Base-by-base conservation (phyloP, 2,329 filamentous ascomycete species). In the Drechslera avenae region DNA sequence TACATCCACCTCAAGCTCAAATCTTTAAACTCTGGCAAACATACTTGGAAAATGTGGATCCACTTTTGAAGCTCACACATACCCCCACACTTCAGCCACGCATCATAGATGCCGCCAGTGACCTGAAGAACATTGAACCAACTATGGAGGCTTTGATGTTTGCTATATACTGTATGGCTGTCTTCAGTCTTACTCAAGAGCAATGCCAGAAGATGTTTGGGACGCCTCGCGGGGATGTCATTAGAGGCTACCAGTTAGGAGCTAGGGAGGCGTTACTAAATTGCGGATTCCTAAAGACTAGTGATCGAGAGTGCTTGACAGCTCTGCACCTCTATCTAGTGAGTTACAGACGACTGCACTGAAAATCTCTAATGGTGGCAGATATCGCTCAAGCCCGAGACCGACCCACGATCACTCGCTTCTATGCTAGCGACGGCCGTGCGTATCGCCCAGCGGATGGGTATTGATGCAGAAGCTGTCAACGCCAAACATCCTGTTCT, bases 21-120 rank as follows among this genome's bases (percentile, higher is more conserved):
- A 85, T 89, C 44, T 80, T 82, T 1, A 84, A 83, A 41, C 79
- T 93, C 5, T 93, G 89, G 89, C 86, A 91, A 66, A 77, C 86
- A 4, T 91, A 86, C 60, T 75, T 90, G 6, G 85, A 68, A 8
- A 68, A 68, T 26, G 51, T 71, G n/a, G 62, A 70, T 16, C 67
- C 68, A 7, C 40, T 72, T 3, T 40, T 71, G 10, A 66, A 63
- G 30, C 51, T 70, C 14, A 60, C 57, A 1, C 69, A 72, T 39
- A 59, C 60, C 5, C 67, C 68, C 5, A 69, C 63, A 4, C 49
- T 72, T 47, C 23, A 86, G 88, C 62, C 79, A 79, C 13, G 81
- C 80, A 52, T 78, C 89, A 32, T 80, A 85, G 47, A 84, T 86
- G 59, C 86, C 82, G 8, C 81, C 79, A 3, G 63, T 77, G 78